Percentiles rank a stretch among this genome's conserved stretches.
phyloP scores from a whole-genome alignment of 331 rosid species.

The Dryas integrifolia region DNA sequence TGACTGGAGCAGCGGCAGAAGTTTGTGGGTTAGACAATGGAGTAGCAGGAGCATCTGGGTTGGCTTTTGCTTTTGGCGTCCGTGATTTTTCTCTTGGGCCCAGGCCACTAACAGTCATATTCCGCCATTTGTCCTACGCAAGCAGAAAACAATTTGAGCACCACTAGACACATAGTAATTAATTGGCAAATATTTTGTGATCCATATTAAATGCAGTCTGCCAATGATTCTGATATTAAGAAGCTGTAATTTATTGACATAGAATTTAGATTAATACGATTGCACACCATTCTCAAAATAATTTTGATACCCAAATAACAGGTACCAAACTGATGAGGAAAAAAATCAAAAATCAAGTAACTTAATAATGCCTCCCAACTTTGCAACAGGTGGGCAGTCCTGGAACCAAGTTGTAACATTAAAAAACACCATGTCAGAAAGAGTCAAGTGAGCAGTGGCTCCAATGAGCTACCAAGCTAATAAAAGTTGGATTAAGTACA shows the following conservation, averaged over 20 bases:
- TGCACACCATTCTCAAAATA: conserved; percentile 1
- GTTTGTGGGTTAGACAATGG: conserved; percentile 24
- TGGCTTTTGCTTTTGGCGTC: conserved; percentile 35
- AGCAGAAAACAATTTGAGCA: neutral
- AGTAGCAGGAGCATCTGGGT: conserved; percentile 27
- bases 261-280: neutral
- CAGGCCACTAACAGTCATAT: conserved; percentile 51
- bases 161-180: neutral
- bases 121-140: conserved; percentile 60
- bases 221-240: neutral
- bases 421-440: neutral
- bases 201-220: neutral
- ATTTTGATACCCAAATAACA: neutral
- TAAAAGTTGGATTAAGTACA: neutral
- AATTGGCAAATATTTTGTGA: neutral
- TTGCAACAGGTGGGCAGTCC: neutral
- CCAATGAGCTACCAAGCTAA: neutral
- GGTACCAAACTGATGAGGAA: neutral
- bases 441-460: neutral
- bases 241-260: neutral
- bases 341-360: neutral
- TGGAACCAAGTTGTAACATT: neutral
- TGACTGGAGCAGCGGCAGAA: conserved; percentile 22
- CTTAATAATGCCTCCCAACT: neutral
- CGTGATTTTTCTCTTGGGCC: conserved; percentile 49